Evolutionary conservation across 345 rosid species (phyloP), one percentile per base, ranked within the genome.

Genomic region (Lepidium didymum): DNA sequence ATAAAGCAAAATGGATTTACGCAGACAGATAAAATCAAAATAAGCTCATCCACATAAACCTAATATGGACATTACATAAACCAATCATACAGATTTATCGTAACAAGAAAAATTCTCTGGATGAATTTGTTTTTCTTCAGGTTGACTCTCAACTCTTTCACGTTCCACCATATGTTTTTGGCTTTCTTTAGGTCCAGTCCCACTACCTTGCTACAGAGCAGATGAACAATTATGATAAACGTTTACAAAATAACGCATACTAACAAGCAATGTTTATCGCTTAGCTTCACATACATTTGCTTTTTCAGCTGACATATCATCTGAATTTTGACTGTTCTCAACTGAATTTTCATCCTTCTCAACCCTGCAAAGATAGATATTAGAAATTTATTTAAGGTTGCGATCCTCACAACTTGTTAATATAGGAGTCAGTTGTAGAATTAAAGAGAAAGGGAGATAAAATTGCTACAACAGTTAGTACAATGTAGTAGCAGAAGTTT

Each of bases 71-170:
- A 38, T 44, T 10, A 40, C 25, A 51, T 40, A 55, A 36, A 51
- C 42, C 29, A 56, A 38, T 43, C 78, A 49, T 79, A 89, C 99
- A 86, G 72, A 83, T 84, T 91, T 94, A 78, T 79, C 84, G 21
- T 80, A 76, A 75, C 75, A 85, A 68, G 84, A 75, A 70, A 68
- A 52, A 23, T 83, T 68, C 64, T 86, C 96, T 60, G 78, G 86
- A 56, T 72, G 81, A 73, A 77, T 73, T 43, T 77, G 54, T 78
- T 84, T 90, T 76, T 82, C 96, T 79, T 88, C 92, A 23, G 64
- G 44, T 49, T 74, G 65, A 74, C 59, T 75, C 56, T 66, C 75
- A 69, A 63, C 73, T 49, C 69, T 83, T 75, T 84, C 89, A 72
- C 70, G 67, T 56, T 56, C 77, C 63, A 72, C 61, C 56, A 47